phyloP scores from a whole-genome alignment of 2,329 filamentous ascomycete species.

The Colletotrichum chrysophilum region DNA sequence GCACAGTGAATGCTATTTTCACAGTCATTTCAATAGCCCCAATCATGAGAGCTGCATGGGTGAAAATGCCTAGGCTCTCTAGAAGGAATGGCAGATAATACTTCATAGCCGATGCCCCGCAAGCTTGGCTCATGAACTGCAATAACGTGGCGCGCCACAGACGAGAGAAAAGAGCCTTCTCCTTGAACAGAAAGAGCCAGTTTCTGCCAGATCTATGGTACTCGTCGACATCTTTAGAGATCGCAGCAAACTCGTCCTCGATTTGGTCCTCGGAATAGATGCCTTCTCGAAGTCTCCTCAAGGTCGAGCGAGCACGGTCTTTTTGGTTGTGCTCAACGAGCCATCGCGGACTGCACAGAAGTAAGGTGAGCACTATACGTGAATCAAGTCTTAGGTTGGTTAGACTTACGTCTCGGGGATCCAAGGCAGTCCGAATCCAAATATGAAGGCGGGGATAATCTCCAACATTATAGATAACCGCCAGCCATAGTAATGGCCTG shows the following conservation, averaged over 20 bases:
- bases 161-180: slow-evolving; percentile 52
- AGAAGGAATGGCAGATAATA: slow-evolving; percentile 64
- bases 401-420: slow-evolving; percentile 57
- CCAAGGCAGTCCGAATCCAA: slow-evolving; percentile 54
- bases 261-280: slow-evolving; percentile 39
- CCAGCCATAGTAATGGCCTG: slow-evolving; percentile 56
- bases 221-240: slow-evolving; percentile 46
- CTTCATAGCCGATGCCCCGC: slow-evolving; percentile 64
- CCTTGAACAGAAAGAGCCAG: slow-evolving; percentile 54
- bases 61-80: slow-evolving; percentile 52
- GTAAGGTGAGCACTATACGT: neutral
- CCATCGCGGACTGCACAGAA: slow-evolving; percentile 58
- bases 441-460: slow-evolving; percentile 55
- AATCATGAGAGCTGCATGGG: slow-evolving; percentile 53
- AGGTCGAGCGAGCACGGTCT: slow-evolving; percentile 46
- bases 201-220: slow-evolving; percentile 39
- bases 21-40: slow-evolving; percentile 62
- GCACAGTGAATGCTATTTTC: slow-evolving; percentile 60
- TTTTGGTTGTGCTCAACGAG: slow-evolving; percentile 54
- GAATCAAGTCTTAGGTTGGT: neutral
- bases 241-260: slow-evolving; percentile 49
- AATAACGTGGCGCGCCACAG: slow-evolving; percentile 62
- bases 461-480: slow-evolving; percentile 57
- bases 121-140: slow-evolving; percentile 67
- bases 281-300: slow-evolving; percentile 56